phyloP scores from a whole-genome alignment of 1,139 yeast genomes.

The Saccharomyces hybrid region DNA sequence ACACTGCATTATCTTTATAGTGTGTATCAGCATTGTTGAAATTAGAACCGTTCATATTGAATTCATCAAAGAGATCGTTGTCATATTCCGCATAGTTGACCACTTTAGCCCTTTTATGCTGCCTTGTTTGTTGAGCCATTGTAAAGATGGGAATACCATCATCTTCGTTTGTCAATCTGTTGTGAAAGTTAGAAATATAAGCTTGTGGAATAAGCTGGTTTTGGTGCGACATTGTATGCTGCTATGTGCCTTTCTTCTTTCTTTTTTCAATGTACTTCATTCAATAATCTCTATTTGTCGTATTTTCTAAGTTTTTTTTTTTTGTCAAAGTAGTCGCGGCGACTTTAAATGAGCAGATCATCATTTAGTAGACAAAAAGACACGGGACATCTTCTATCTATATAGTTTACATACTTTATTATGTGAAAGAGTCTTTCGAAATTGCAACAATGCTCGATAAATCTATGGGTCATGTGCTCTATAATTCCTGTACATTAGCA shows the following conservation, averaged over 20 bases:
- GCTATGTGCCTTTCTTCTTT: background rate
- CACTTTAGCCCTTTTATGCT: conserved; percentile 69
- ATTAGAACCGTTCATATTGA: conserved; percentile 31
- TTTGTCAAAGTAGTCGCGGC: background rate
- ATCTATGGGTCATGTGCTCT: background rate
- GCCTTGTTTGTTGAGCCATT: conserved; percentile 67
- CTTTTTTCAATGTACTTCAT: background rate
- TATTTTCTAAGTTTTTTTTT: background rate
- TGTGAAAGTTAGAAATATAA: conserved; percentile 58
- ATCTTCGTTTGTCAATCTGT: conserved; percentile 46
- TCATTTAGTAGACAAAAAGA: background rate
- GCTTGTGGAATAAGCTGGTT: conserved; percentile 52
- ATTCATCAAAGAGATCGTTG: conserved; percentile 62
- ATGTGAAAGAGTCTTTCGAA: background rate
- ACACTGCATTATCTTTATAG: conserved; percentile 13
- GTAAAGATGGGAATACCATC: conserved; percentile 64
- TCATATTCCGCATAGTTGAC: conserved; percentile 86
- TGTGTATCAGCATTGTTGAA: conserved; percentile 14
- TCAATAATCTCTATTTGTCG: background rate
- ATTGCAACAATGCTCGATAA: background rate
- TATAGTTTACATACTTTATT: background rate
- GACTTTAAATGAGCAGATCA: background rate
- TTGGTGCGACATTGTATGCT: background rate
- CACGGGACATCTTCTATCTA: background rate
- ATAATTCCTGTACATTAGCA: background rate